phyloP scores from a whole-genome alignment of 345 rosid genomes.

The Lenwebbia sp. region DNA sequence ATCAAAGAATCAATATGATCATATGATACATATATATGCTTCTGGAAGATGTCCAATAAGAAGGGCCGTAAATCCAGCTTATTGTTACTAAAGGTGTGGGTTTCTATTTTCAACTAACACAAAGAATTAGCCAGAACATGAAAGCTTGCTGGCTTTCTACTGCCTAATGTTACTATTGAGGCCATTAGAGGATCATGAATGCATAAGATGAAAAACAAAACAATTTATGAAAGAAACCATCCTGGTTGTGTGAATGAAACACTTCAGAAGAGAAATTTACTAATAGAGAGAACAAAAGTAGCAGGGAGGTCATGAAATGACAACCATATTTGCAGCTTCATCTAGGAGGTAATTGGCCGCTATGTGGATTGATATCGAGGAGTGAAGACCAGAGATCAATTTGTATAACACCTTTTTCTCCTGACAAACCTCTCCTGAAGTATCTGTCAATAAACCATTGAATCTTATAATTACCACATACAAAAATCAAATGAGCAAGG shows the following conservation, averaged over 20 bases:
- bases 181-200: neutral
- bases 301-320: neutral
- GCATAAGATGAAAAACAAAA: neutral
- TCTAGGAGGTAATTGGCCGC: constrained; percentile 86
- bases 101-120: neutral
- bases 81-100: neutral
- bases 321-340: constrained; percentile 55
- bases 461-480: neutral
- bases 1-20: neutral
- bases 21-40: neutral
- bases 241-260: neutral
- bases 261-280: neutral
- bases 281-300: neutral
- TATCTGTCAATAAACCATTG: constrained; percentile 27
- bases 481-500: neutral
- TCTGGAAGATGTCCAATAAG: neutral
- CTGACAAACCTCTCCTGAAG: constrained; percentile 61
- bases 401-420: constrained; percentile 84
- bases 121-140: neutral
- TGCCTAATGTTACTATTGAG: neutral
- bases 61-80: neutral
- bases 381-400: constrained; percentile 93
- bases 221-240: neutral
- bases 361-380: constrained; percentile 84
- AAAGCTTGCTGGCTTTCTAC: neutral